These are phyloP conservation scores for Trichoderma lentiforme DNA, from an alignment of 2,329 filamentous ascomycete species.

Conservation along the genomic window DNA sequence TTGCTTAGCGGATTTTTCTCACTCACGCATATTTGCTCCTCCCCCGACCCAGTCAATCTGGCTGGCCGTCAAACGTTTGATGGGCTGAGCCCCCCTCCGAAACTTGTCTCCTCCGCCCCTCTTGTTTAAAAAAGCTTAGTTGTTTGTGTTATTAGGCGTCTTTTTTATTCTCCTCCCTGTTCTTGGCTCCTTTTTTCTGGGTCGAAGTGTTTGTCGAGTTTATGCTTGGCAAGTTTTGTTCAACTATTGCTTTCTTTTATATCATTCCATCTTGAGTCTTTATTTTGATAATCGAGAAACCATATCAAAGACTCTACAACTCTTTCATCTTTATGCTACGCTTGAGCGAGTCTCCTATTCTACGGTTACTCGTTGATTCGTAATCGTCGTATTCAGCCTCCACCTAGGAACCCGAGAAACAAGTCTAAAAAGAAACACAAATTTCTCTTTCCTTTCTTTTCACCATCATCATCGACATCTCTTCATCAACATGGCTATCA, in stretches of 20 bases:
- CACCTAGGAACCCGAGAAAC: background rate
- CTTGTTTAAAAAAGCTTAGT: conserved; percentile 10
- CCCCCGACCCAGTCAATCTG: background rate
- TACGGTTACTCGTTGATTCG: background rate
- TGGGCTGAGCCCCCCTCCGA: background rate
- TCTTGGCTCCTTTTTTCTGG: background rate
- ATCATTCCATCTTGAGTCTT: background rate
- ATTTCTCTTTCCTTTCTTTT: background rate
- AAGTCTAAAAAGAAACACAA: background rate
- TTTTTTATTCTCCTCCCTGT: background rate
- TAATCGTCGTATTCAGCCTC: background rate
- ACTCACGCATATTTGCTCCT: background rate
- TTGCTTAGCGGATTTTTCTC: conserved; percentile 3
- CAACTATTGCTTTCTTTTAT: background rate
- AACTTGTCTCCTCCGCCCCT: background rate
- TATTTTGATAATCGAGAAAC: background rate
- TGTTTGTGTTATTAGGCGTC: background rate
- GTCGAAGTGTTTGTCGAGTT: background rate
- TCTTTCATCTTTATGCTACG: background rate
- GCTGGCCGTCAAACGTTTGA: background rate
- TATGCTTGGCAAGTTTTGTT: background rate
- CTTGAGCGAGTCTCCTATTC: background rate
- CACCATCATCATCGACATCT: background rate
- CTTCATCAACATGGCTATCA: conserved; percentile 3
- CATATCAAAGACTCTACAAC: background rate